A percentile compares a stretch with the other conserved stretches of the same genome.
Evolutionary conservation across 83 land plant species (phyloP).

Genomic region (Isoetes engelmannii): DNA sequence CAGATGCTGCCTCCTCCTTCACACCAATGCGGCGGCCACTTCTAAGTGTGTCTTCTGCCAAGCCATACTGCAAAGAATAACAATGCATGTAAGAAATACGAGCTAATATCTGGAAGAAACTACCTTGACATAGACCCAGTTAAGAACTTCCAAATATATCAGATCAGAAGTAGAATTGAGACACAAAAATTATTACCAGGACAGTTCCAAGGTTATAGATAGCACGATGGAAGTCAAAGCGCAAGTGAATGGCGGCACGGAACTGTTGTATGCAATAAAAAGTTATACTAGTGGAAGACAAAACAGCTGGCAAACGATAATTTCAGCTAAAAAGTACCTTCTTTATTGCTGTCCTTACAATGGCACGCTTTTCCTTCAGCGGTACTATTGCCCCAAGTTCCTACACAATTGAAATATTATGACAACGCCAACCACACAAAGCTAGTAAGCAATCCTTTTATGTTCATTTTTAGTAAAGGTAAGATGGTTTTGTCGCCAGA

Average conservation of each 20-base stretch:
- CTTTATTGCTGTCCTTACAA: constrained; percentile 79
- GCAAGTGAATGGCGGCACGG: constrained; percentile 85
- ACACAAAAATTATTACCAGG: constrained; percentile 41
- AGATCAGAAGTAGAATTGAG: background rate
- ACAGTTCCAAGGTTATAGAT: constrained; percentile 97
- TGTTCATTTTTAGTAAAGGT: no score
- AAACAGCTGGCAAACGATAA: background rate
- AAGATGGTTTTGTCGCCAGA: no score
- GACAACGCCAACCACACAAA: no score
- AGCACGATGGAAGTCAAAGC: constrained; percentile 96
- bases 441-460: no score
- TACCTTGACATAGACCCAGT: background rate
- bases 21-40: constrained; percentile 46
- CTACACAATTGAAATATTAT: constrained; percentile 26
- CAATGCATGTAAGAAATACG: background rate
- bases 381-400: constrained; percentile 97
- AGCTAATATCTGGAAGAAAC: background rate
- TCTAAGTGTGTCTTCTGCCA: constrained; percentile 89
- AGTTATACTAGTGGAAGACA: background rate
- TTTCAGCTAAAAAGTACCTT: constrained; percentile 50
- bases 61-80: constrained; percentile 67
- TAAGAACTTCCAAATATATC: background rate
- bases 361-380: constrained; percentile 68
- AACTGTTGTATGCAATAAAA: constrained; percentile 46
- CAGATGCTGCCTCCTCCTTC: constrained; percentile 61